Percentiles rank a stretch among this genome's conserved stretches.
Evolutionary conservation across 2,329 filamentous ascomycete genomes (phyloP).

Genomic region (Colletotrichum shisoi): DNA sequence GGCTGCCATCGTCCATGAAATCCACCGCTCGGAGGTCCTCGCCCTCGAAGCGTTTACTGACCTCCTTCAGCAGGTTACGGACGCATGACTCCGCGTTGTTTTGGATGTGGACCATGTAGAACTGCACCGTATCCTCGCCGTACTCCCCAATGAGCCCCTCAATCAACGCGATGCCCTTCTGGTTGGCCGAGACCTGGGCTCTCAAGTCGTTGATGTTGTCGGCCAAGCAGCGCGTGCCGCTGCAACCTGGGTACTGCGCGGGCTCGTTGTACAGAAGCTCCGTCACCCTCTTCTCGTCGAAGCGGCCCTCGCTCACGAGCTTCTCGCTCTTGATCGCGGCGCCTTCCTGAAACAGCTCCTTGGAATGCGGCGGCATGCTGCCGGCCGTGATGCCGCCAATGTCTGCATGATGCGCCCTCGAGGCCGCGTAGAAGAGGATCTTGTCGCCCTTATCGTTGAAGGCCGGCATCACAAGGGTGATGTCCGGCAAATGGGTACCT

Average conservation of each 20-base stretch:
- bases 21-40: conserved; percentile 75
- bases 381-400: conserved; percentile 83
- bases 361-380: conserved; percentile 79
- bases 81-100: conserved; percentile 80
- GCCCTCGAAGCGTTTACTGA: conserved; percentile 74
- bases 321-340: conserved; percentile 71
- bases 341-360: conserved; percentile 69
- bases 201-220: conserved; percentile 87
- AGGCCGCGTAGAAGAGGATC: conserved; percentile 84
- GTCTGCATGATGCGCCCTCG: conserved; percentile 82
- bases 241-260: conserved; percentile 76
- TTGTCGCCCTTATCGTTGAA: conserved; percentile 71
- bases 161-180: conserved; percentile 85
- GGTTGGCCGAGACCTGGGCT: conserved; percentile 83
- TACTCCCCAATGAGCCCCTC: conserved; percentile 78
- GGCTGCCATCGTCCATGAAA: conserved; percentile 85
- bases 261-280: conserved; percentile 78
- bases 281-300: conserved; percentile 78
- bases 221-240: conserved; percentile 77
- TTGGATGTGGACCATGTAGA: conserved; percentile 85
- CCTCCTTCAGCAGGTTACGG: conserved; percentile 73
- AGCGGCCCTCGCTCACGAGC: conserved; percentile 76
- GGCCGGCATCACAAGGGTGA: conserved; percentile 81
- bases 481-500: conserved; percentile 82
- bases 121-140: conserved; percentile 77